Evolutionary conservation across 257 asterid genomes (phyloP).

Genomic region (Ligustrum vulgare): DNA sequence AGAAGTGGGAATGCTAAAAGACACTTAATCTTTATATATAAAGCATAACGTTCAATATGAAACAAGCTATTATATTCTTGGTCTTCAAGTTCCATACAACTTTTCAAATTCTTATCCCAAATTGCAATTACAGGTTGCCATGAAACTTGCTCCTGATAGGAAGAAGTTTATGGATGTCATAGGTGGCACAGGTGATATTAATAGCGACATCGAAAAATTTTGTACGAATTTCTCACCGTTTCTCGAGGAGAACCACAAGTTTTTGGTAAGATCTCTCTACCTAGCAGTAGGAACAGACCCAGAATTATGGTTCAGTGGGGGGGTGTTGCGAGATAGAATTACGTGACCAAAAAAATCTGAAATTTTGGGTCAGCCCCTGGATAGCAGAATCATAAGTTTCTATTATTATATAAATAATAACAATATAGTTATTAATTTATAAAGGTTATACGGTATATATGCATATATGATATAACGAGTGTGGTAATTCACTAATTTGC

Average conservation of each 20-base stretch:
- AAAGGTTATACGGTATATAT: no score
- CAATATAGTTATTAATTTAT: background rate
- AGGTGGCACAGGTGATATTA: constrained; percentile 71
- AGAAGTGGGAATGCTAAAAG: background rate
- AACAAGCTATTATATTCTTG: background rate
- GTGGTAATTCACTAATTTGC: constrained; percentile 1
- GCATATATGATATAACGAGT: no score
- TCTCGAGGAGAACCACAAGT: constrained; percentile 94
- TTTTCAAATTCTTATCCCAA: constrained; percentile 7
- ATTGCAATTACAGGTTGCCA: constrained; percentile 65
- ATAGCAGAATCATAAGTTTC: constrained; percentile 4
- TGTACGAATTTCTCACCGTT: constrained; percentile 75
- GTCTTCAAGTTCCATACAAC: constrained; percentile 11
- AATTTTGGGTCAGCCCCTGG: background rate
- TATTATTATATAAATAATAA: no score
- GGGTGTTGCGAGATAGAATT: no score
- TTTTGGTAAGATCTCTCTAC: constrained; percentile 60
- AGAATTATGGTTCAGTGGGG: no score
- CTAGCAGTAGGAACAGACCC: no score
- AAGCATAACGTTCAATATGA: background rate
- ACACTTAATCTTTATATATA: background rate
- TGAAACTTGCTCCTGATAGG: constrained; percentile 99
- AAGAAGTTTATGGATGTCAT: constrained; percentile 83
- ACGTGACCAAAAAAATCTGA: no score
- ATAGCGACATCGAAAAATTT: constrained; percentile 71